A percentile compares a stretch with the other conserved stretches of the same genome.
Evolutionary conservation across 1,284 basidiomycete species (phyloP).

Genomic region (Rhodotorula sp.): DNA sequence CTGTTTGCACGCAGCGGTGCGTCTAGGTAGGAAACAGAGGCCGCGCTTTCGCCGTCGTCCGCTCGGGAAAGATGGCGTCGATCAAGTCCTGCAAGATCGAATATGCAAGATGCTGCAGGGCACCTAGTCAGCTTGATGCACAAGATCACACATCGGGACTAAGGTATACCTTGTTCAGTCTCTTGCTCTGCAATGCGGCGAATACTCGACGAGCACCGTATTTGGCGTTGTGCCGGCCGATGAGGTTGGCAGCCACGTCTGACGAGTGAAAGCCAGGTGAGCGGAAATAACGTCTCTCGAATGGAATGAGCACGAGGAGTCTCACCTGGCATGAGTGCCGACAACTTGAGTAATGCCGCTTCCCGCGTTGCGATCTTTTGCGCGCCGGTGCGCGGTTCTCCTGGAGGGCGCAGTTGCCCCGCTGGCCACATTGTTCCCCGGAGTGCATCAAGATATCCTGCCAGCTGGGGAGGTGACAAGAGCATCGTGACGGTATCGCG

Average conservation of each 20-base stretch:
- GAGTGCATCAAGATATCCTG: slow-evolving; percentile 65
- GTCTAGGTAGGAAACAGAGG: slow-evolving; percentile 9
- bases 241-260: slow-evolving; percentile 95
- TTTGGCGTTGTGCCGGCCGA: slow-evolving; percentile 87
- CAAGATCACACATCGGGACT: not conserved
- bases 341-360: slow-evolving; percentile 81
- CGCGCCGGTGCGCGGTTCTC: slow-evolving; percentile 66
- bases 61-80: slow-evolving; percentile 32
- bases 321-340: slow-evolving; percentile 82
- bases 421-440: slow-evolving; percentile 77
- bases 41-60: not conserved
- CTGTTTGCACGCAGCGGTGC: no score
- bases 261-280: not conserved
- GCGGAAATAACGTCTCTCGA: not conserved
- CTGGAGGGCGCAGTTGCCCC: slow-evolving; percentile 65
- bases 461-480: slow-evolving; percentile 65
- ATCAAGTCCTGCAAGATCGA: slow-evolving; percentile 79
- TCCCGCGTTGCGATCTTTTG: slow-evolving; percentile 76
- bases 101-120: slow-evolving; percentile 74
- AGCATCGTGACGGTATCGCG: slow-evolving; percentile 69
- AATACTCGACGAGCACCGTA: slow-evolving; percentile 87
- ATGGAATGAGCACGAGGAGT: not conserved
- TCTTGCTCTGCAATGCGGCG: slow-evolving; percentile 83
- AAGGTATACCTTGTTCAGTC: slow-evolving; percentile 62
- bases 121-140: fast-evolving